These are phyloP conservation scores for Solanum clarkiae DNA, from an alignment of 257 asterid genomes.

Conservation along the genomic window DNA sequence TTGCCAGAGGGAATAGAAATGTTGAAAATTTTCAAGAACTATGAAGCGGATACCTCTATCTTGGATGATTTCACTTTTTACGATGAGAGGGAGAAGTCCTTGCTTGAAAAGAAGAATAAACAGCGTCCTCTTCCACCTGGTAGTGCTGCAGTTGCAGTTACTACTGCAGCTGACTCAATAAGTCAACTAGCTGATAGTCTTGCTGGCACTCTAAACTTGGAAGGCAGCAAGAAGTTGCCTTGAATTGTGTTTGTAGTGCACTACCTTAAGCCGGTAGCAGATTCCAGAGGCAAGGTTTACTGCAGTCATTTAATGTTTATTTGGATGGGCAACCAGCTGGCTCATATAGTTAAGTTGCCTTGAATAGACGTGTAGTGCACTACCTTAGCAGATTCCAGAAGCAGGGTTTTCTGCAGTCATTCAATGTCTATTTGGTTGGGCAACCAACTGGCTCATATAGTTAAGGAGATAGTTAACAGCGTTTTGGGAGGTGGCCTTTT, in stretches of 20 bases:
- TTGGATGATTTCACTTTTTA: constrained; percentile 83
- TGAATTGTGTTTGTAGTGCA: constrained; percentile 29
- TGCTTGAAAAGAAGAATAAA: constrained; percentile 73
- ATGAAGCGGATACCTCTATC: constrained; percentile 80
- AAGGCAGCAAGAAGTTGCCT: constrained; percentile 40
- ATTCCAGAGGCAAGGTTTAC: constrained; percentile 6
- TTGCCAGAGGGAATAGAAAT: constrained; percentile 83
- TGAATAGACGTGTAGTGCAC: constrained; percentile 27
- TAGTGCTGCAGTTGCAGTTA: constrained; percentile 19
- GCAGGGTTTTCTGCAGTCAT: constrained; percentile 11
- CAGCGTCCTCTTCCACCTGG: constrained; percentile 40
- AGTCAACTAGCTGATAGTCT: constrained; percentile 66
- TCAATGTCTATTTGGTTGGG: constrained; percentile 11
- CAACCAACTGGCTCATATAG: constrained; percentile 6
- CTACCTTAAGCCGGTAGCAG: constrained; percentile 12
- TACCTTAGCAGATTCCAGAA: constrained; percentile 14
- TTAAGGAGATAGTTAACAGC: constrained; percentile 24
- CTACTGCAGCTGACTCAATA: constrained; percentile 45
- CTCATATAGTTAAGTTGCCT: constrained; percentile 18
- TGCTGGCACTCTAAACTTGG: constrained; percentile 56
- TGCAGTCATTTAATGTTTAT: constrained; percentile 14
- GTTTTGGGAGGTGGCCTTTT: constrained; percentile 37
- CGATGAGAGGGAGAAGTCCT: constrained; percentile 76
- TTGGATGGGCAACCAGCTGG: constrained; percentile 5
- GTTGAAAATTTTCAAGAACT: constrained; percentile 72